Base-by-base conservation (phyloP, 2,329 filamentous ascomycete genomes). In the Aspergillus thermomutatus region DNA sequence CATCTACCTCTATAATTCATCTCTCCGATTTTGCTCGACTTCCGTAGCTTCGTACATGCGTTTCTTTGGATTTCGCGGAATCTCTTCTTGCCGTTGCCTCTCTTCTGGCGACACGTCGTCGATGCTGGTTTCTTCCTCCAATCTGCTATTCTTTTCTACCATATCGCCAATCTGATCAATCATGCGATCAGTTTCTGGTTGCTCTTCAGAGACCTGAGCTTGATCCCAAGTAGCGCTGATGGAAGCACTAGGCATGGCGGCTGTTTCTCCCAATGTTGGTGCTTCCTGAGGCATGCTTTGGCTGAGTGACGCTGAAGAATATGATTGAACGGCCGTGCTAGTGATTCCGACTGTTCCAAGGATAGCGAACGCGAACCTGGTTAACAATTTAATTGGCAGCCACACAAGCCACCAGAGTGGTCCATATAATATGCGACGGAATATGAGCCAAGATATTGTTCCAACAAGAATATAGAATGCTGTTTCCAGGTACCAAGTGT, bases 401-500 rank as follows among this genome's bases (percentile, higher is more conserved):
- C 90, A 93, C 25, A 97, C 75, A 23, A 97, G 79, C 90, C 91
- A 94, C 87, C 90, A 95, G 56, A 91, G 75, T 1, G 94, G 94
- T 0, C 94, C 93, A 77, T 95, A 99, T 7, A 99, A 70, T 43
- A 93, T 80, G 47, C 94, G 81, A 27, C 94, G 81, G 69, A 95
- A 97, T 6, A 96, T 70, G 7, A 99, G 82, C 94, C 94, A 99
- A 28, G 79, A 81, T 45, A 92, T 86, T 1, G 92, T 97, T 5
- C 78, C 83, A 23, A 89, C 69, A 17, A 97, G 82, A 65, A 97
- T 82, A 71, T 92, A 95, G 63, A 97, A 87, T 2, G 92, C 86
- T 40, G 90, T 95, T 75, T 94, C 89, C 34, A 99, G 83, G 72
- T 99, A 99, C 94, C 94, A 99, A 2, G 92, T 97, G 71, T 99